Evolutionary conservation across 139 green algal genomes (phyloP).

Genomic region (Coelastrella sp.): DNA sequence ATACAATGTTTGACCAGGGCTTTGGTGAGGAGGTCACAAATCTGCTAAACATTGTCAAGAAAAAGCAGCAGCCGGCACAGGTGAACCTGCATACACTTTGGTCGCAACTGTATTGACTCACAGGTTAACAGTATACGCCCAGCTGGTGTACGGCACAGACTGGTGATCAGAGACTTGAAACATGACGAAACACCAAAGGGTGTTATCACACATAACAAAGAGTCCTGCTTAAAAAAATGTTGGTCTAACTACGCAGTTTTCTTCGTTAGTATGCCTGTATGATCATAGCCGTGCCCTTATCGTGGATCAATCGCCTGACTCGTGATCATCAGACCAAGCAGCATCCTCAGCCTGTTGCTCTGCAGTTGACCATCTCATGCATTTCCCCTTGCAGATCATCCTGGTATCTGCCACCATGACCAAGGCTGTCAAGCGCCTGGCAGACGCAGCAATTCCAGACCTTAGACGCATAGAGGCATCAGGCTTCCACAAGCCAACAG

Average conservation of each 20-base stretch:
- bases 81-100: background rate
- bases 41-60: slow-evolving; percentile 79
- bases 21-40: slow-evolving; percentile 86
- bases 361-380: too few species aligned
- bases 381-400: slow-evolving; percentile 62
- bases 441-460: slow-evolving; percentile 81
- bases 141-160: too few species aligned
- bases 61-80: slow-evolving; percentile 29
- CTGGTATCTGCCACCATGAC: slow-evolving; percentile 95
- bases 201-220: too few species aligned
- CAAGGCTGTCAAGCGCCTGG: slow-evolving; percentile 72
- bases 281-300: too few species aligned
- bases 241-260: too few species aligned
- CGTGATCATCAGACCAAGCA: too few species aligned
- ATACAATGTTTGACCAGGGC: slow-evolving; percentile 93
- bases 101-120: background rate
- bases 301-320: too few species aligned
- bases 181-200: too few species aligned
- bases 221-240: too few species aligned
- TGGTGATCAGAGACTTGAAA: too few species aligned
- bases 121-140: background rate
- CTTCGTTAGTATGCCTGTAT: too few species aligned
- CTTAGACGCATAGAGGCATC: slow-evolving; percentile 79
- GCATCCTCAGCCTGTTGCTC: too few species aligned
- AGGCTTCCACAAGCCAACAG: slow-evolving; percentile 84